phyloP scores from a whole-genome alignment of 495 filamentous ascomycete species.

The Daldinia vernicosa region DNA sequence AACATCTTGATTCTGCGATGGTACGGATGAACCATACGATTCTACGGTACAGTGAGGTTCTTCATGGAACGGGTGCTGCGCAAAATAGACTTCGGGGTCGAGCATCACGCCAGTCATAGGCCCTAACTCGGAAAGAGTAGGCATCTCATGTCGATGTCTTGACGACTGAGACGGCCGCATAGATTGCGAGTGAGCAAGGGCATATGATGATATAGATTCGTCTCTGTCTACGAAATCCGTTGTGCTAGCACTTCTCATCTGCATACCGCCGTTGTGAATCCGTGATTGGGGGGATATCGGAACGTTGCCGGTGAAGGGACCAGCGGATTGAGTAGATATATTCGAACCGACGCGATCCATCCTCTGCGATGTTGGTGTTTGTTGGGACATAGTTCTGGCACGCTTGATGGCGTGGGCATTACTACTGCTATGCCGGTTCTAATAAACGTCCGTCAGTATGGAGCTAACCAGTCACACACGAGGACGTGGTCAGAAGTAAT shows the following conservation, averaged over 20 bases:
- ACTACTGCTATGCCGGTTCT: slow-evolving; percentile 39
- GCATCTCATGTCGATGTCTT: slow-evolving; percentile 41
- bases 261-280: slow-evolving; percentile 25
- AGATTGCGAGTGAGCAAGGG: slow-evolving; percentile 35
- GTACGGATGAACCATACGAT: slow-evolving; percentile 26
- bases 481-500: slow-evolving; percentile 29
- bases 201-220: slow-evolving; percentile 34
- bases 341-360: slow-evolving; percentile 47
- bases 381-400: slow-evolving; percentile 48
- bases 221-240: slow-evolving; percentile 37
- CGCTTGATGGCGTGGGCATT: slow-evolving; percentile 43
- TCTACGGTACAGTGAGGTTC: slow-evolving; percentile 17
- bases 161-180: slow-evolving; percentile 35
- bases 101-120: slow-evolving; percentile 36
- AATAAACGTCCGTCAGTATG: slow-evolving; percentile 40
- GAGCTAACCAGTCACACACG: slow-evolving; percentile 22
- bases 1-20: slow-evolving; percentile 36
- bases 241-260: slow-evolving; percentile 34
- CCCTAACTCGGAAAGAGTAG: slow-evolving; percentile 33
- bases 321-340: slow-evolving; percentile 44
- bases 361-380: slow-evolving; percentile 40
- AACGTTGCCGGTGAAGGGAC: slow-evolving; percentile 39
- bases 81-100: slow-evolving; percentile 44
- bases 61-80: slow-evolving; percentile 35
- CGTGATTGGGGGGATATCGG: slow-evolving; percentile 41